Percentiles rank a stretch among this genome's conserved stretches.
Conservation (phyloP, 2,329 filamentous ascomycete genomes). For the Colletotrichum cuscutae region DNA sequence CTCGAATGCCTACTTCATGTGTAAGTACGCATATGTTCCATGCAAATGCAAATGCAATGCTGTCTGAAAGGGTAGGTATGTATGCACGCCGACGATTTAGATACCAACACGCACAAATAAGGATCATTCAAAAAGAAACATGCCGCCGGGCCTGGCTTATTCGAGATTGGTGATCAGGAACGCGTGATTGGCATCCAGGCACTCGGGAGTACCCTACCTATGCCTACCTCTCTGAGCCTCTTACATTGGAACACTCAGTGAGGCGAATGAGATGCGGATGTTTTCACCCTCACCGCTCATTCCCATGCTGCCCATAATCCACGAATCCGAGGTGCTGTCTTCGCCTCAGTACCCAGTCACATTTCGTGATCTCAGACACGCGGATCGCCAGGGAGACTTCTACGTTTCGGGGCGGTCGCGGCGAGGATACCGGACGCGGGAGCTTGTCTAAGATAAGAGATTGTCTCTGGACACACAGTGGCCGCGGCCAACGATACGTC, state of each 20-base stretch:
- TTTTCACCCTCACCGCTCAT: slow-evolving; percentile 29
- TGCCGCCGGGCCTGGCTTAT: not conserved
- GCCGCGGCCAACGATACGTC: not conserved
- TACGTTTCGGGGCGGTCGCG: not conserved
- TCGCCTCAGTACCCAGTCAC: not conserved
- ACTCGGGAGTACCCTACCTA: not conserved
- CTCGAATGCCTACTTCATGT: not conserved
- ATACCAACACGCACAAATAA: not conserved
- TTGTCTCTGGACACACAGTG: too few relatives aligned
- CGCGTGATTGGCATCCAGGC: slow-evolving; percentile 10
- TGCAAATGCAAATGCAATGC: slow-evolving; percentile 10
- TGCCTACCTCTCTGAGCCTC: not conserved
- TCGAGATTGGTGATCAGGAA: slow-evolving; percentile 6
- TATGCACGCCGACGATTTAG: slow-evolving; percentile 21
- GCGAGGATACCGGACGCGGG: not conserved
- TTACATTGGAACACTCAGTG: not conserved
- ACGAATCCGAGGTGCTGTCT: not conserved
- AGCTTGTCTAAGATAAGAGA: not conserved
- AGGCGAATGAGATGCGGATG: slow-evolving; percentile 4
- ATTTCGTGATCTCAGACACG: not conserved
- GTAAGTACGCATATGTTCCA: not conserved
- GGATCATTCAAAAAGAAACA: not conserved
- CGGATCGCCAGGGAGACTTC: slow-evolving; percentile 1
- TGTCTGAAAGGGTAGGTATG: slow-evolving; percentile 23
- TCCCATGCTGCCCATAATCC: not conserved